Evolutionary conservation across 2,329 filamentous ascomycete genomes (phyloP).

Genomic region (Lithohypha guttulata): DNA sequence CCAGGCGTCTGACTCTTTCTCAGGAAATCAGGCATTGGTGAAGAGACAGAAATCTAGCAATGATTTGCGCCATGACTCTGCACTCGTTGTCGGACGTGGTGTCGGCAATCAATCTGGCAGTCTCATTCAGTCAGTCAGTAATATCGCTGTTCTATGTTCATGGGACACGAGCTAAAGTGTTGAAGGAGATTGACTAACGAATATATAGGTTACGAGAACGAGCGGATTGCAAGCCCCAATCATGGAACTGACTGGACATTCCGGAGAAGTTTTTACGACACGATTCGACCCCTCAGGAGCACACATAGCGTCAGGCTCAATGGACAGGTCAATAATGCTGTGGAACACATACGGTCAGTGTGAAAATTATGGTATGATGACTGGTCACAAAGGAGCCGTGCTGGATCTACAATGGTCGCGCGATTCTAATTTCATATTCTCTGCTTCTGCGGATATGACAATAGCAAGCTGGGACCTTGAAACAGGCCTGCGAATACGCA

Average conservation of each 20-base stretch:
- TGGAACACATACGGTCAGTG: constrained; percentile 90
- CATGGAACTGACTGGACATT: constrained; percentile 74
- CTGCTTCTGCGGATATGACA: constrained; percentile 85
- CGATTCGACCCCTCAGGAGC: constrained; percentile 84
- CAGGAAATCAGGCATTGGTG: constrained; percentile 63
- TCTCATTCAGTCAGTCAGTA: constrained; percentile 55
- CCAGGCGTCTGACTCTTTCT: constrained; percentile 73
- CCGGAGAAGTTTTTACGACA: constrained; percentile 78
- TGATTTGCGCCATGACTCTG: constrained; percentile 41
- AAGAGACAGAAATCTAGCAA: constrained; percentile 74
- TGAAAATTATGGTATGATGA: constrained; percentile 85
- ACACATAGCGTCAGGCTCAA: constrained; percentile 84
- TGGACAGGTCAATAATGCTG: constrained; percentile 93
- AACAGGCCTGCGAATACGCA: constrained; percentile 79
- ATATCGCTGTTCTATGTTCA: no score
- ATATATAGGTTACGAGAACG: constrained; percentile 58
- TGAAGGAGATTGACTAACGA: no score
- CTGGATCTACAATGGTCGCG: constrained; percentile 94
- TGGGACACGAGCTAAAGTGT: no score
- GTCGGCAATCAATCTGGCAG: constrained; percentile 44
- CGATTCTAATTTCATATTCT: constrained; percentile 82
- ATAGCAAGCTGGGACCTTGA: constrained; percentile 92
- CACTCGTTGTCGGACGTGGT: constrained; percentile 47
- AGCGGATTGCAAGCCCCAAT: constrained; percentile 79
- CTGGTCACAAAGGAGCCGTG: constrained; percentile 80